Conservation (phyloP, 345 rosid species). For the Eucalyptus pauciflora region DNA sequence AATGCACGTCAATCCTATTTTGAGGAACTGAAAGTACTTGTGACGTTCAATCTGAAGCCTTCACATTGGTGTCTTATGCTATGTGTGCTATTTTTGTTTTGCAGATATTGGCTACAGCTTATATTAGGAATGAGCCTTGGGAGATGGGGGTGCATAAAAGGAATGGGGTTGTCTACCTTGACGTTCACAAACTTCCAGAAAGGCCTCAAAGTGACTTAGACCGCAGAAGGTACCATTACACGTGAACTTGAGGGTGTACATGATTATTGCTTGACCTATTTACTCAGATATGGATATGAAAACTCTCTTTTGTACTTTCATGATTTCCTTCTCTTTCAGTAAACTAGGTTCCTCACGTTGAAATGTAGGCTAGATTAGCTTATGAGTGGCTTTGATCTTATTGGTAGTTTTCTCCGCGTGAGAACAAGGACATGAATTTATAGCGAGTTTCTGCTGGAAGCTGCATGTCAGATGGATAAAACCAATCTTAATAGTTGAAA, state of each 20-base stretch:
- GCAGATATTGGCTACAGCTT: constrained; percentile 87
- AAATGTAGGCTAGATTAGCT: background rate
- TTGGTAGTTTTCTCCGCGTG: background rate
- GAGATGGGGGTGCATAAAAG: constrained; percentile 99
- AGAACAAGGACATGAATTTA: background rate
- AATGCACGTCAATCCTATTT: background rate
- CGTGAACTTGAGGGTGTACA: background rate
- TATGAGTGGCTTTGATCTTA: background rate
- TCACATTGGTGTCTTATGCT: background rate
- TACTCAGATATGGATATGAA: background rate
- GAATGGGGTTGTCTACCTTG: constrained; percentile 87
- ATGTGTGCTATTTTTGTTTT: background rate
- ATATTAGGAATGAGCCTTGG: constrained; percentile 82
- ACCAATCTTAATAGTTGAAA: background rate
- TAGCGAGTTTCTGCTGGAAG: background rate
- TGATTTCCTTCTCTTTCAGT: background rate
- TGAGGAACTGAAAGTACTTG: background rate
- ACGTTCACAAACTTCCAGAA: constrained; percentile 91
- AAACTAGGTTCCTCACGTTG: background rate
- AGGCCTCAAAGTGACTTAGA: constrained; percentile 77
- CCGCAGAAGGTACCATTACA: constrained; percentile 53
- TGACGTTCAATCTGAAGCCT: background rate
- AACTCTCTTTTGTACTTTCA: background rate
- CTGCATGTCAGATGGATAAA: background rate
- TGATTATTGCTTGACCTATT: background rate